Percentiles rank a stretch among this genome's conserved stretches.
phyloP scores from a whole-genome alignment of 345 rosid genomes.

The Viola odorata region DNA sequence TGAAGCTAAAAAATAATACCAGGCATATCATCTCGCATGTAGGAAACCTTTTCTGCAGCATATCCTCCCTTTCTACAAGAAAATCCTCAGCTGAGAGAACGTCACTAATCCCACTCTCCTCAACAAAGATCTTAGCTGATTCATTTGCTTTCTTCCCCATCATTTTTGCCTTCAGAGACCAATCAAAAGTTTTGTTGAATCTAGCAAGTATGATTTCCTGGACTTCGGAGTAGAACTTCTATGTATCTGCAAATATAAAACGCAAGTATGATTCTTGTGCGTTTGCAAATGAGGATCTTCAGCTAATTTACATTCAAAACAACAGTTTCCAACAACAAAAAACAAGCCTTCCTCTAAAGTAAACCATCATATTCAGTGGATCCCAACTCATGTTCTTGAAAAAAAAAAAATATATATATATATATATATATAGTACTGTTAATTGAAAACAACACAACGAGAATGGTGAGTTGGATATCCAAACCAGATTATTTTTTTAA shows the following conservation, averaged over 20 bases:
- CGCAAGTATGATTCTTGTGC: too few species aligned
- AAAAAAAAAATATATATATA: too few species aligned
- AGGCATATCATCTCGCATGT: constrained; percentile 81
- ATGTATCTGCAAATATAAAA: constrained; percentile 55
- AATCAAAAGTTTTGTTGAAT: constrained; percentile 79
- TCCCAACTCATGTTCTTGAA: not conserved
- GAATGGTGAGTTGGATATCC: too few species aligned
- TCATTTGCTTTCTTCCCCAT: constrained; percentile 93
- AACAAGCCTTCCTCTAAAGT: not conserved
- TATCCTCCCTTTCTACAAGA: constrained; percentile 70
- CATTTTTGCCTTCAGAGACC: constrained; percentile 93
- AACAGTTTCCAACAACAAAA: not conserved
- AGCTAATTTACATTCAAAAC: not conserved
- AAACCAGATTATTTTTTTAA: too few species aligned
- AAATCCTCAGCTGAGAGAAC: constrained; percentile 79
- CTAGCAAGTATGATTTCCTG: constrained; percentile 78
- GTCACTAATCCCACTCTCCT: constrained; percentile 76
- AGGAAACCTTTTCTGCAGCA: constrained; percentile 69
- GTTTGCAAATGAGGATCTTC: not conserved
- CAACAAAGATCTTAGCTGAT: constrained; percentile 70
- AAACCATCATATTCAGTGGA: not conserved
- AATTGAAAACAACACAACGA: too few species aligned
- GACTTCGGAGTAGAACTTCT: constrained; percentile 85
- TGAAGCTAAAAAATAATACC: constrained; percentile 30
- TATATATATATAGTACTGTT: too few species aligned